These are phyloP conservation scores for Verbena officinalis DNA, from an alignment of 257 asterid species.

Conservation along the genomic window DNA sequence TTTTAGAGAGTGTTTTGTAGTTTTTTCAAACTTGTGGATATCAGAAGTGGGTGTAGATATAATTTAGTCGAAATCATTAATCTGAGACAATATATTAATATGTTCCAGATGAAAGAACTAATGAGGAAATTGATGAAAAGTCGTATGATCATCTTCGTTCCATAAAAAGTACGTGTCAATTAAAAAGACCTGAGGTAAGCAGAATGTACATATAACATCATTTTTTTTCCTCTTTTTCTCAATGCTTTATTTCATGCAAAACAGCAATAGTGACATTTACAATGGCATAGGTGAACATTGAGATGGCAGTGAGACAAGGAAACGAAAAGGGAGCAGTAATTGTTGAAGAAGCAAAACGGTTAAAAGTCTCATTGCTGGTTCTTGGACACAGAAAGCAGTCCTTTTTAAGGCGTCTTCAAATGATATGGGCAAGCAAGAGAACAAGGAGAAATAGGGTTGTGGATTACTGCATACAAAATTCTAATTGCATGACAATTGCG, in stretches of 20 bases:
- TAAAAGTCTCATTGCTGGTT: constrained; percentile 59
- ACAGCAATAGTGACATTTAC: neutral
- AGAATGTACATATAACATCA: too few species aligned
- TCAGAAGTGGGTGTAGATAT: too few species aligned
- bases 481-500: constrained; percentile 88
- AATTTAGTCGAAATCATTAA: neutral
- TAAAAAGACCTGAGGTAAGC: constrained; percentile 68
- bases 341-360: constrained; percentile 66
- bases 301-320: constrained; percentile 62
- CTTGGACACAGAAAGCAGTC: constrained; percentile 71
- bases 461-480: constrained; percentile 77
- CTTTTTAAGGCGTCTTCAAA: constrained; percentile 57
- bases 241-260: neutral
- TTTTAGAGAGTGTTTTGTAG: too few species aligned
- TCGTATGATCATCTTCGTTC: constrained; percentile 49
- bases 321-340: constrained; percentile 66
- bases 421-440: constrained; percentile 51
- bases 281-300: constrained; percentile 65
- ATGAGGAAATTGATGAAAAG: constrained; percentile 37
- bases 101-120: constrained; percentile 49
- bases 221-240: too few species aligned
- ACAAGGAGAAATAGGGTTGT: constrained; percentile 42
- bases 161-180: constrained; percentile 47
- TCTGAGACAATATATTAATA: neutral
- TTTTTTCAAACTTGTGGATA: too few species aligned